phyloP scores from a whole-genome alignment of 192 early-diverging fungal genomes.

The Coemansia sp. region DNA sequence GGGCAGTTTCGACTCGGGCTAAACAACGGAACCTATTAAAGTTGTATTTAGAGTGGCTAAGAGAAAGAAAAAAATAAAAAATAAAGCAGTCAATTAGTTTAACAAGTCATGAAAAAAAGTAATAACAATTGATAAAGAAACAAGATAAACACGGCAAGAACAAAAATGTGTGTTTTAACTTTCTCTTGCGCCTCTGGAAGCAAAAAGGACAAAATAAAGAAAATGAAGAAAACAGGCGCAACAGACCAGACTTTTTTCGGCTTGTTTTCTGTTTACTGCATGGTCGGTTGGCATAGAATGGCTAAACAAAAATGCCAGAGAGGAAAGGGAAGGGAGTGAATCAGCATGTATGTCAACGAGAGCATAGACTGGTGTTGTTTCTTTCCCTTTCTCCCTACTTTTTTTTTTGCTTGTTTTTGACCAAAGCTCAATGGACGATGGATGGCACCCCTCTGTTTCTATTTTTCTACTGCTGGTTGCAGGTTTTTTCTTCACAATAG shows the following conservation, averaged over 20 bases:
- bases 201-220: neutral
- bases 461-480: neutral
- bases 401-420: neutral
- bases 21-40: neutral
- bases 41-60: neutral
- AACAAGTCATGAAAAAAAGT: neutral
- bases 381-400: no score
- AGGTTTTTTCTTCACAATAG: neutral
- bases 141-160: slow-evolving; percentile 3
- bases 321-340: no score
- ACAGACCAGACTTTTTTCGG: neutral
- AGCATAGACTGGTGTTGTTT: no score
- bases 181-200: neutral
- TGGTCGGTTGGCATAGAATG: no score
- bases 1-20: neutral
- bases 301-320: no score
- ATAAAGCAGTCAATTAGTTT: neutral
- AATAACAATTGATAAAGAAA: neutral
- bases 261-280: neutral
- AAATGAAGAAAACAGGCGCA: neutral
- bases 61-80: neutral
- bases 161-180: neutral
- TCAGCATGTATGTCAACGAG: no score
- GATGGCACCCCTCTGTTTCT: no score
- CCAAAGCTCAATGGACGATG: no score